Percentiles rank a stretch among this genome's conserved stretches.
phyloP scores from a whole-genome alignment of 129 eudicot genomes.

The Ambrosia artemisiifolia region DNA sequence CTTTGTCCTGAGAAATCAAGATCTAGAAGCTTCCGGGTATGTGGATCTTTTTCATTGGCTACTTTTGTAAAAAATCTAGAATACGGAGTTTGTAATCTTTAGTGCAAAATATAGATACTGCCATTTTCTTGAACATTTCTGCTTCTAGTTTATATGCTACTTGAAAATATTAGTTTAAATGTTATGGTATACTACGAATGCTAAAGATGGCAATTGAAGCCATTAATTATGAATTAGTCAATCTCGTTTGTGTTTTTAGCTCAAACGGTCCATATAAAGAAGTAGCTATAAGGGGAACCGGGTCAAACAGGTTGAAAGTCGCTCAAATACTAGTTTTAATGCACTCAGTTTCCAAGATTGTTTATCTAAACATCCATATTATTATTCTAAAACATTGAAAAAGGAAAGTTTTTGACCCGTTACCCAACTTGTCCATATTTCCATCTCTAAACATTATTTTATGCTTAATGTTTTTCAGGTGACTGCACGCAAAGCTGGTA shows the following conservation, averaged over 20 bases:
- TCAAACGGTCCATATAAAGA: neutral
- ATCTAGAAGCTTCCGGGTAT: conserved; percentile 52
- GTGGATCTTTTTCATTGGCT: conserved; percentile 13
- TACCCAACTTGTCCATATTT: neutral
- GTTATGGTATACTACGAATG: neutral
- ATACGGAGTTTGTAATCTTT: neutral
- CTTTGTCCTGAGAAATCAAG: conserved; percentile 54
- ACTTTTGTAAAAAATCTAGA: neutral
- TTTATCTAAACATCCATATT: neutral
- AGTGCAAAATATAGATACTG: neutral
- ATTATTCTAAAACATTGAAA: neutral
- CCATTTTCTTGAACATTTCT: neutral
- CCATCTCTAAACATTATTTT: neutral
- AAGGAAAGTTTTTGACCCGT: neutral
- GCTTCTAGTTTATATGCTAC: neutral
- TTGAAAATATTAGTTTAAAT: neutral
- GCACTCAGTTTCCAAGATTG: neutral
- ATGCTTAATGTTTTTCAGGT: conserved; percentile 44
- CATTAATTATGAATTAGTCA: neutral
- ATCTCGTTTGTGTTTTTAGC: neutral
- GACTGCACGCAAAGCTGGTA: conserved; percentile 57
- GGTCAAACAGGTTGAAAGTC: neutral
- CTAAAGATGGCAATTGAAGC: neutral
- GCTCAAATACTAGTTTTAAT: neutral
- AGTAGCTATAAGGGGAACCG: neutral